Evolutionary conservation across 1,139 yeast species (phyloP).

Genomic region (Yamadazyma atmosphaerica): DNA sequence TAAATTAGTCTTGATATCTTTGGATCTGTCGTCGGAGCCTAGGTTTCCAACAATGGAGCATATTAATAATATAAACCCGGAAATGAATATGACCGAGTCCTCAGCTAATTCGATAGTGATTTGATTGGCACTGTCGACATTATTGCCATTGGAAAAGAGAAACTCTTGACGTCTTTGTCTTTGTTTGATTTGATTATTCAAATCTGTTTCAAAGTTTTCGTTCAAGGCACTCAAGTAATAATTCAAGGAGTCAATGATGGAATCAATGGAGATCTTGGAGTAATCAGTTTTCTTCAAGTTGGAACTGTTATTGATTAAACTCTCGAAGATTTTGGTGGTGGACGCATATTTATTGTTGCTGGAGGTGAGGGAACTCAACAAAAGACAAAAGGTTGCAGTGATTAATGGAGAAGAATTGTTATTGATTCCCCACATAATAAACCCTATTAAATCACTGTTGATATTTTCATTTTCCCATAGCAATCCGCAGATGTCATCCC

Average conservation of each 20-base stretch:
- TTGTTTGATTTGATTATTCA: slow-evolving; percentile 29
- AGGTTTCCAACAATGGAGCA: slow-evolving; percentile 37
- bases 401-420: slow-evolving; percentile 79
- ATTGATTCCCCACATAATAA: slow-evolving; percentile 83
- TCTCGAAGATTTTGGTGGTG: slow-evolving; percentile 38
- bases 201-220: slow-evolving; percentile 40
- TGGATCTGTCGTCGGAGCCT: slow-evolving; percentile 23
- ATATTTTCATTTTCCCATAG: slow-evolving; percentile 72
- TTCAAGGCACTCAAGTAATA: slow-evolving; percentile 56
- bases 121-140: slow-evolving; percentile 14
- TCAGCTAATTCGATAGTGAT: slow-evolving; percentile 64
- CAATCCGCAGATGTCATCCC: slow-evolving; percentile 57
- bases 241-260: slow-evolving; percentile 55
- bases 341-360: slow-evolving; percentile 55
- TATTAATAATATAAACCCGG: slow-evolving; percentile 61
- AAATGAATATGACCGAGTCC: slow-evolving; percentile 73
- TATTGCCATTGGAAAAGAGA: slow-evolving; percentile 24
- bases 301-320: slow-evolving; percentile 32
- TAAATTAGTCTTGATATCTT: slow-evolving; percentile 29
- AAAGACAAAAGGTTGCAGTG: slow-evolving; percentile 77
- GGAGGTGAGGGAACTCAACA: slow-evolving; percentile 72
- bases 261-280: slow-evolving; percentile 56
- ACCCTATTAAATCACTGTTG: slow-evolving; percentile 55
- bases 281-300: slow-evolving; percentile 39
- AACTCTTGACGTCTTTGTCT: slow-evolving; percentile 39